A percentile compares a stretch with the other conserved stretches of the same genome.
These are phyloP conservation scores for Paraconiothyrium sp. DNA, from an alignment of 2,329 filamentous ascomycete genomes.

Conservation along the genomic window DNA sequence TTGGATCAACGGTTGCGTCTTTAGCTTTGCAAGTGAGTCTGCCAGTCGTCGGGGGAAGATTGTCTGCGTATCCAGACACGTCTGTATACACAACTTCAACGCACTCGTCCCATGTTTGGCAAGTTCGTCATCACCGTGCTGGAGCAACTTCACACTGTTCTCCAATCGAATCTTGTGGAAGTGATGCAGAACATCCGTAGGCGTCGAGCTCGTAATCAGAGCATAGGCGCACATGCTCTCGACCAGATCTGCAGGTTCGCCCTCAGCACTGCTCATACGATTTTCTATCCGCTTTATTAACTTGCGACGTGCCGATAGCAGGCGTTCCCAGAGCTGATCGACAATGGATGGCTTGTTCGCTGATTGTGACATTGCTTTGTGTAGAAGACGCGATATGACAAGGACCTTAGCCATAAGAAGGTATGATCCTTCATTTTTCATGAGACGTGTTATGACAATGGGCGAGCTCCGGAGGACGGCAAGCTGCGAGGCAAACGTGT, in stretches of 20 bases:
- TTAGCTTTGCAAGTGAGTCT: conserved; percentile 73
- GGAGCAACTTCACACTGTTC: conserved; percentile 71
- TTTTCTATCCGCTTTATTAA: conserved; percentile 72
- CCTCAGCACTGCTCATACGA: conserved; percentile 50
- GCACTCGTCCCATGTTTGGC: conserved; percentile 68
- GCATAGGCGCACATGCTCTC: conserved; percentile 84
- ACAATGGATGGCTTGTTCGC: conserved; percentile 61
- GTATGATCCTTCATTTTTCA: conserved; percentile 61
- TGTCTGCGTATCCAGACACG: conserved; percentile 78
- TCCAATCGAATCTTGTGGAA: conserved; percentile 78
- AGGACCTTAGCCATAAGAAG: conserved; percentile 70
- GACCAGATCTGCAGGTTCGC: conserved; percentile 63
- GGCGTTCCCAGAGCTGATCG: conserved; percentile 70
- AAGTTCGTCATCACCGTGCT: conserved; percentile 56
- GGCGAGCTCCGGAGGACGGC: conserved; percentile 67
- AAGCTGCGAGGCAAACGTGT: conserved; percentile 64
- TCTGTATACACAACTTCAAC: conserved; percentile 78
- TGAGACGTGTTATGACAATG: conserved; percentile 60
- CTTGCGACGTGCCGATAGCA: conserved; percentile 70
- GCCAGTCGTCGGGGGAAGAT: conserved; percentile 77
- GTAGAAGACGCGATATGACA: conserved; percentile 77
- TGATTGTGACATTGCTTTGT: conserved; percentile 73
- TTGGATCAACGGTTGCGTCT: conserved; percentile 75
- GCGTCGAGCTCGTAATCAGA: conserved; percentile 80
- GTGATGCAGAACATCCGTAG: conserved; percentile 79